Base-by-base conservation (phyloP, 352 stramenopile genomes). In the Poterioochromonas sp. region DNA sequence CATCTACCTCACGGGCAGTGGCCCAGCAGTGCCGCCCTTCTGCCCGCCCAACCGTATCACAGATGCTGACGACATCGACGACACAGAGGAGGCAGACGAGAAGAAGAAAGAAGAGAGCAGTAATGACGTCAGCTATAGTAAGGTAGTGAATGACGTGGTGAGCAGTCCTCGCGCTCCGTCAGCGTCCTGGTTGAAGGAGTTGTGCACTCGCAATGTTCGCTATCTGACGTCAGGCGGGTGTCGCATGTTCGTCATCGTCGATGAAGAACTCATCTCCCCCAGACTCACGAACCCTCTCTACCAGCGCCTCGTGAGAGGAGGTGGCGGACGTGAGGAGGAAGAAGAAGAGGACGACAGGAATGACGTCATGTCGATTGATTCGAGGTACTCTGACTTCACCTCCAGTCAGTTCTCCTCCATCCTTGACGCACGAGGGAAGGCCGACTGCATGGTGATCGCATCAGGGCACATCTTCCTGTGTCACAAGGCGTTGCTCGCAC, bases 361-460 rank as follows among this genome's bases (percentile, higher is more conserved):
- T 15, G 47, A 26, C 15, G 15, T 58, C 47, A 58, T 26, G 26
- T 58, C 47, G 26, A 58, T 58, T 58, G 15, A 26, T 26, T 58
- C 47, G 47, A 26, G 47, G 15, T 15, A 26, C 15, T 58, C 47
- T 15, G 47, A 26, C 26, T 26, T 58, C 47, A 26, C 26, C 15
- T 58, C 47, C 15, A 22, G 29, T 34, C 34, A 71, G 39, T 71
- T 18, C 41, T 71, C 32, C 3, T 3, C 5, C 26, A 29, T 60
- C 11, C n/a, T 76, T 3, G 26, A 34, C 26, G 39, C 1, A 12
- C 3, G 34, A 44, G 71, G 71, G 8, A 37, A 29, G 39, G 44
- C 71, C 43, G 71, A 78, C 32, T 78, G 71, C 29, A 65, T 78
- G 47, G 1, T 78, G 5, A 34, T 78, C 34, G 71, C 47, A 3